Conservation (phyloP, 768 basidiomycete species). For the Suillus cothurnatus region DNA sequence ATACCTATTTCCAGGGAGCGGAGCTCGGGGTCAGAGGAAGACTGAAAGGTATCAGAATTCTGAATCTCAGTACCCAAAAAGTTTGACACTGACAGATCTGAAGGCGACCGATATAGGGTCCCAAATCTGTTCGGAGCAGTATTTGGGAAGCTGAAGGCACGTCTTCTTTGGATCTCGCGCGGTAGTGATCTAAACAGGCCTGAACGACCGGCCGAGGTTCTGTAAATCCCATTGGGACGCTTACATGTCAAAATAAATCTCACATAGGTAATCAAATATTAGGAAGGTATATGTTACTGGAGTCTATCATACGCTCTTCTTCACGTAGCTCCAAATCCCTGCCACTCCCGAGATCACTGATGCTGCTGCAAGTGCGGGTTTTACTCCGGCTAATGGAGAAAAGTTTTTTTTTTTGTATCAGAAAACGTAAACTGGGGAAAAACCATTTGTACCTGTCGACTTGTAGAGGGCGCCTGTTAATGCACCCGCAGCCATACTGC, state of each 20-base stretch:
- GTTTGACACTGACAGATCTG: slow-evolving; percentile 34
- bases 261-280: slow-evolving; percentile 40
- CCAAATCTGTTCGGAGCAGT: slow-evolving; percentile 29
- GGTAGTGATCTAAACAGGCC: slow-evolving; percentile 17
- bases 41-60: slow-evolving; percentile 40
- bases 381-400: slow-evolving; percentile 78
- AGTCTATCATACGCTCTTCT: slow-evolving; percentile 76
- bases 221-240: slow-evolving; percentile 31
- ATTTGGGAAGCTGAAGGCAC: slow-evolving; percentile 24
- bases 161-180: slow-evolving; percentile 30
- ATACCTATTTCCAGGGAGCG: slow-evolving; percentile 43
- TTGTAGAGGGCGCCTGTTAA: slow-evolving; percentile 91
- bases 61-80: slow-evolving; percentile 35
- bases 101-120: slow-evolving; percentile 34
- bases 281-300: slow-evolving; percentile 43
- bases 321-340: slow-evolving; percentile 93
- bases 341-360: slow-evolving; percentile 88
- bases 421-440: slow-evolving; percentile 39
- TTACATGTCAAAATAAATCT: slow-evolving; percentile 22
- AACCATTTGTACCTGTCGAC: slow-evolving; percentile 76
- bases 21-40: slow-evolving; percentile 43
- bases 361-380: slow-evolving; percentile 86
- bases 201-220: slow-evolving; percentile 19
- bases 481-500: slow-evolving; percentile 91
- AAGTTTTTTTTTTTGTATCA: slow-evolving; percentile 31